phyloP scores from a whole-genome alignment of 1,139 yeast species.

The Arxiozyma telluris region DNA sequence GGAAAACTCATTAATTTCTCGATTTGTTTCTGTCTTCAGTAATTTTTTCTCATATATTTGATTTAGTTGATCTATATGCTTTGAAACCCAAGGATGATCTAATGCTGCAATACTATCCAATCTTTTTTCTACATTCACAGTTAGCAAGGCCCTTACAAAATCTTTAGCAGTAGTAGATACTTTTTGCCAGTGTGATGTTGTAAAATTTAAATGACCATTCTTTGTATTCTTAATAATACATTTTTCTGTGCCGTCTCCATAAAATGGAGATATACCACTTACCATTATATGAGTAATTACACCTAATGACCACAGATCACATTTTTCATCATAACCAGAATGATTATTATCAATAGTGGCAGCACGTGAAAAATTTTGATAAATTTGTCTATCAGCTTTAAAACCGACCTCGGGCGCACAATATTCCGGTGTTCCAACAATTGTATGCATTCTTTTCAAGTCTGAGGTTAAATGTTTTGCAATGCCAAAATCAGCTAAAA shows the following conservation, averaged over 20 bases:
- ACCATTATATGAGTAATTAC: slow-evolving; percentile 47
- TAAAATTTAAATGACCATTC: slow-evolving; percentile 37
- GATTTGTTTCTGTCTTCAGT: slow-evolving; percentile 5
- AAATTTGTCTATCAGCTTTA: slow-evolving; percentile 24
- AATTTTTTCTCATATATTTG: slow-evolving; percentile 29
- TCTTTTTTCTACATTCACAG: slow-evolving; percentile 35
- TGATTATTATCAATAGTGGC: slow-evolving; percentile 21
- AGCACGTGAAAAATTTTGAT: slow-evolving; percentile 23
- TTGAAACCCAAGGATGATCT: slow-evolving; percentile 41
- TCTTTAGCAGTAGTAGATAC: slow-evolving; percentile 37
- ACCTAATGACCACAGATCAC: slow-evolving; percentile 65
- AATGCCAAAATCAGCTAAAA: slow-evolving; percentile 60
- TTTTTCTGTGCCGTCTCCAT: slow-evolving; percentile 36
- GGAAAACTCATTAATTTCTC: background rate
- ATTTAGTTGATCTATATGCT: slow-evolving; percentile 28
- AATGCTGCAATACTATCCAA: slow-evolving; percentile 34
- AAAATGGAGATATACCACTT: slow-evolving; percentile 57
- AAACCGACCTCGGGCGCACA: slow-evolving; percentile 59
- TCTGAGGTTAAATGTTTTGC: slow-evolving; percentile 38
- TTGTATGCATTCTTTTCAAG: slow-evolving; percentile 40
- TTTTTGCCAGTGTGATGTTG: slow-evolving; percentile 34
- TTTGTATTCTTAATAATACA: slow-evolving; percentile 35
- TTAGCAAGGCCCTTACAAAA: slow-evolving; percentile 37
- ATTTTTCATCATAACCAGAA: slow-evolving; percentile 43
- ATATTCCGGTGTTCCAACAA: slow-evolving; percentile 61